Evolutionary conservation across 495 filamentous ascomycete species (phyloP).

Genomic region (Penicillium coprophilum): DNA sequence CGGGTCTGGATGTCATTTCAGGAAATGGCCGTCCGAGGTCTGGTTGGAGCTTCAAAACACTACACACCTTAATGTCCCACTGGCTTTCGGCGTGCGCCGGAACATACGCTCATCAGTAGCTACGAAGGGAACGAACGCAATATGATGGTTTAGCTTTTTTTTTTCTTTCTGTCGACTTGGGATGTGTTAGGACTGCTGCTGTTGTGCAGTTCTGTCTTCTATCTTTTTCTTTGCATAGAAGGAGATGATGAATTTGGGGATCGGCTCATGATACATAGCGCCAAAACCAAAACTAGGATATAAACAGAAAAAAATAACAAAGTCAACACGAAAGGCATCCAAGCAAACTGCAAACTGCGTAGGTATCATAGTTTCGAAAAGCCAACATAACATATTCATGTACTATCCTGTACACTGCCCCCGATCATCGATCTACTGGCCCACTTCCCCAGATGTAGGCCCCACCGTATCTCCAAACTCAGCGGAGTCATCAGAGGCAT

Average conservation of each 20-base stretch:
- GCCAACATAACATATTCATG: background rate
- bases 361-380: slow-evolving; percentile 18
- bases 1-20: background rate
- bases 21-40: slow-evolving; percentile 1
- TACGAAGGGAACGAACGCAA: slow-evolving; percentile 31
- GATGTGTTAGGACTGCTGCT: background rate
- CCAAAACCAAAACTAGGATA: background rate
- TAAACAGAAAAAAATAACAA: background rate
- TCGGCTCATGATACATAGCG: slow-evolving; percentile 4
- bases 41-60: slow-evolving; percentile 1
- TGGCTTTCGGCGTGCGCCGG: slow-evolving; percentile 11
- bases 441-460: slow-evolving; percentile 16
- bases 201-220: background rate
- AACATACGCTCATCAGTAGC: slow-evolving; percentile 21
- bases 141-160: slow-evolving; percentile 14
- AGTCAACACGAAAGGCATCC: background rate
- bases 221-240: background rate
- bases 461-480: slow-evolving; percentile 30
- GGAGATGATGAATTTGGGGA: background rate
- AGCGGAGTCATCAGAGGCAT: slow-evolving; percentile 17
- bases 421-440: slow-evolving; percentile 12
- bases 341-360: slow-evolving; percentile 4
- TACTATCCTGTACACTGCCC: slow-evolving; percentile 1
- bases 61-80: slow-evolving; percentile 11
- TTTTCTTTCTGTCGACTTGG: slow-evolving; percentile 10